These are phyloP conservation scores for Sclerotinia trifoliorum DNA, from an alignment of 2,329 filamentous ascomycete genomes.

Conservation along the genomic window DNA sequence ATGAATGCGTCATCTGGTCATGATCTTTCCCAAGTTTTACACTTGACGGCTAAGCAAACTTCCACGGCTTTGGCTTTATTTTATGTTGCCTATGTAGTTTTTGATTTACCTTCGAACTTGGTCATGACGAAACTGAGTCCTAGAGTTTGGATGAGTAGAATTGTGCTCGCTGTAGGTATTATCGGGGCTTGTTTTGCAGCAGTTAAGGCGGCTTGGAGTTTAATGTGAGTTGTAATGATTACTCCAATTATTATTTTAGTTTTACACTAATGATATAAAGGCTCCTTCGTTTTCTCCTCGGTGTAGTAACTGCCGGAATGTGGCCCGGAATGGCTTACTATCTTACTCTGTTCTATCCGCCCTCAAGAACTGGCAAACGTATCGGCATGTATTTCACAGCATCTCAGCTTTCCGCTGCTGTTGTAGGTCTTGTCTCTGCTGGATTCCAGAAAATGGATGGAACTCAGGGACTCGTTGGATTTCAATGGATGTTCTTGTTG, in stretches of 20 bases:
- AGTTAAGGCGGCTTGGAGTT: constrained; percentile 77
- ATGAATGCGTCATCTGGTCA: constrained; percentile 76
- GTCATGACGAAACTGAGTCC: constrained; percentile 84
- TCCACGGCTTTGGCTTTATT: constrained; percentile 84
- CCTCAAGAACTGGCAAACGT: constrained; percentile 78
- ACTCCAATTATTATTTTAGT: background rate
- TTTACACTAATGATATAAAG: constrained; percentile 39
- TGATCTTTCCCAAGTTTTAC: constrained; percentile 70
- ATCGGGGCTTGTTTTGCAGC: constrained; percentile 83
- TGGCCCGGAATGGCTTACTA: constrained; percentile 97
- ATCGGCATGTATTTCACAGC: constrained; percentile 91
- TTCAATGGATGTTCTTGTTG: constrained; percentile 89
- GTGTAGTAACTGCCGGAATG: constrained; percentile 87
- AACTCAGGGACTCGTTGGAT: constrained; percentile 70
- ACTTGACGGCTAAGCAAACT: constrained; percentile 70
- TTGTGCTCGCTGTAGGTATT: constrained; percentile 81
- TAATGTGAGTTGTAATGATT: constrained; percentile 47
- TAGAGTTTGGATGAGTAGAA: constrained; percentile 87
- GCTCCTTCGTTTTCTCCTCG: constrained; percentile 79
- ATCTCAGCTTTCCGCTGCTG: constrained; percentile 82
- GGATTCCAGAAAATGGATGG: constrained; percentile 93
- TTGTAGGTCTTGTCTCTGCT: constrained; percentile 84
- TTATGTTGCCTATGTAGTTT: constrained; percentile 88
- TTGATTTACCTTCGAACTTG: constrained; percentile 85
- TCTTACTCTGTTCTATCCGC: constrained; percentile 86